phyloP scores from a whole-genome alignment of 2,329 filamentous ascomycete genomes.

The Exophiala calicioides region DNA sequence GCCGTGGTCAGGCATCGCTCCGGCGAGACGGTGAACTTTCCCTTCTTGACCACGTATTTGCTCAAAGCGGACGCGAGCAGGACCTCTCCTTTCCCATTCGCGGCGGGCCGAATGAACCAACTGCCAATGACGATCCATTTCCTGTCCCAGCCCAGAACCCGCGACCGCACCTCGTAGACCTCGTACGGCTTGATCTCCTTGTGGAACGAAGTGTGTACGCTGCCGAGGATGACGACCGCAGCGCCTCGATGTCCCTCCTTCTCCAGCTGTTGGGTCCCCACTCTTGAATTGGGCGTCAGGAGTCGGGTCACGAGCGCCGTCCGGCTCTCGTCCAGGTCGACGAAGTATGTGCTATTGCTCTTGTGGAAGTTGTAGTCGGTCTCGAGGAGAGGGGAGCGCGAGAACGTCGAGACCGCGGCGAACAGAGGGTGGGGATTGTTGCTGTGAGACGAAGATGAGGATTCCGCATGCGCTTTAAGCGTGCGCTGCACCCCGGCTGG shows the following conservation, averaged over 20 bases:
- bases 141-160: conserved; percentile 72
- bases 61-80: conserved; percentile 71
- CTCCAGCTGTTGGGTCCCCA: conserved; percentile 49
- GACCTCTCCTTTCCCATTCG: conserved; percentile 49
- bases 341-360: conserved; percentile 58
- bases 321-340: conserved; percentile 66
- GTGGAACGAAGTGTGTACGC: conserved; percentile 72
- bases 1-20: conserved; percentile 71
- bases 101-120: conserved; percentile 63
- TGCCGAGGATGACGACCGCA: conserved; percentile 68
- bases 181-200: conserved; percentile 70
- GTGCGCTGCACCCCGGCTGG: conserved; percentile 40
- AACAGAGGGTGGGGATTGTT: conserved; percentile 63
- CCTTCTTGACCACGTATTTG: conserved; percentile 83
- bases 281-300: conserved; percentile 59
- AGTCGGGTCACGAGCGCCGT: conserved; percentile 76
- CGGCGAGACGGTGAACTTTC: conserved; percentile 79
- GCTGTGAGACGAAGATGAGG: background rate
- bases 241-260: conserved; percentile 46
- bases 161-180: conserved; percentile 71
- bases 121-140: conserved; percentile 80
- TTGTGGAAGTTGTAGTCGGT: conserved; percentile 79
- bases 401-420: conserved; percentile 66
- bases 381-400: conserved; percentile 70
- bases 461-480: conserved; percentile 44